These are phyloP conservation scores for maize (Zea mays) DNA, from an alignment of 176 grass and related monocot genomes.

Conservation along the genomic window Zm-B73-REFERENCE-NAM-5.0 NC_050105.1:143246501-143247000, in stretches of 20 bases:
- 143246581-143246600: too few species aligned
- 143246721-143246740: neutral
- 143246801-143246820: neutral
- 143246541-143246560: too few species aligned
- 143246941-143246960: conserved; percentile 62
- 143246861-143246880: neutral
- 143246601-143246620: too few species aligned
- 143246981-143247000: conserved; percentile 72
- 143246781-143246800: neutral
- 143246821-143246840: neutral
- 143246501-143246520: too few species aligned
- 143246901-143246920: neutral
- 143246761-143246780: neutral
- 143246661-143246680: too few species aligned
- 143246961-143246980: conserved; percentile 93
- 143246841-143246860: neutral
- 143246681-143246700: too few species aligned
- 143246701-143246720: too few species aligned
- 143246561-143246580: too few species aligned
- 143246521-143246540: too few species aligned
- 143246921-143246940: neutral
- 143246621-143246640: too few species aligned
- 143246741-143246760: neutral
- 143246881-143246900: neutral
- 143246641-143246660: too few species aligned